These are phyloP conservation scores for Solanum chilense DNA, from an alignment of 257 asterid species.

Conservation along the genomic window DNA sequence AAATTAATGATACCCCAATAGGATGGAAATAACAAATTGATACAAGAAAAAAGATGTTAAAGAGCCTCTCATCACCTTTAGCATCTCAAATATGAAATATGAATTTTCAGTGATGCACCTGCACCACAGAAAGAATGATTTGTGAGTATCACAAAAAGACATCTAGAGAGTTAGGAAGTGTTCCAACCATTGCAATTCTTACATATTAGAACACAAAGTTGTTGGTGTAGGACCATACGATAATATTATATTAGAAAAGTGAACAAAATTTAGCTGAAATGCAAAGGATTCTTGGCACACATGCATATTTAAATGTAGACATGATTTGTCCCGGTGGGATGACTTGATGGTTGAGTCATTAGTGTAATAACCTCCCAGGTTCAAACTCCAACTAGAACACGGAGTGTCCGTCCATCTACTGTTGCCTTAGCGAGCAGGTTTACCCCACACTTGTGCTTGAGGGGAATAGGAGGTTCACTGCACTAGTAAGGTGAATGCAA, in stretches of 20 bases:
- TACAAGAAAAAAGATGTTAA: neutral
- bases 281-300: neutral
- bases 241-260: neutral
- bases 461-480: neutral
- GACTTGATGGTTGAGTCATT: neutral
- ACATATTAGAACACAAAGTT: neutral
- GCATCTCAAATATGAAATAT: slow-evolving; percentile 91
- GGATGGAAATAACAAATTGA: neutral
- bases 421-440: neutral
- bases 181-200: neutral
- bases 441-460: neutral
- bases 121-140: slow-evolving; percentile 12
- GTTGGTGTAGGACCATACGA: neutral
- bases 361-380: neutral
- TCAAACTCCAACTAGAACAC: neutral
- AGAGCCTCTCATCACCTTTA: slow-evolving; percentile 50
- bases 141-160: neutral
- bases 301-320: neutral
- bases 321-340: neutral
- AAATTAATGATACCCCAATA: neutral
- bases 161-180: neutral
- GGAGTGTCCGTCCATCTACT: neutral
- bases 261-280: neutral
- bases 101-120: slow-evolving; percentile 92
- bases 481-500: neutral